Evolutionary conservation across 768 basidiomycete species (phyloP), one percentile per base, ranked within the genome.

Genomic region (Crepidotus variabilis): DNA sequence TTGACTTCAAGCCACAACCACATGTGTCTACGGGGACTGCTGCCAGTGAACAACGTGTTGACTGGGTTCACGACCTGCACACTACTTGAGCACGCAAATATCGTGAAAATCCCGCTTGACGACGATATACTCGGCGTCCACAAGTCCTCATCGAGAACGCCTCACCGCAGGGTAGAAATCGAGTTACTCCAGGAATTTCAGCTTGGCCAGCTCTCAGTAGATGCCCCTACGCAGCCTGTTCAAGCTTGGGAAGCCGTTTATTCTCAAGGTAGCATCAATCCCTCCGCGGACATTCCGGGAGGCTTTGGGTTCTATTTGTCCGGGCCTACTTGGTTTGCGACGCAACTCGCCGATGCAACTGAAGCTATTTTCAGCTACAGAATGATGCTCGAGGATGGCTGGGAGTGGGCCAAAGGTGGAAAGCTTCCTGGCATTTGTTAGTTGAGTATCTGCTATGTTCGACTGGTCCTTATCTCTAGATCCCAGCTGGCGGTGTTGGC

Each of bases 341-440:
- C 69, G 2, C 60, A 54, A 2, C 63, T 85, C 48, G 65, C 67
- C 16, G 63, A 69, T 0, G 82, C 82, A 13, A 76, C 67, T 16
- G 85, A 91, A 56, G 83, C 81, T 2, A 59, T 84, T 0, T 73
- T 88, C 63, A 78, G 83, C 57, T 92, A 90, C 64, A 78, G 83
- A 1, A 77, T 88, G 66, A 83, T 84, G 78, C 78, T 90, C 49
- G 69, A 84, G 56, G 65, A 72, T 0, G 84, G 74, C 1, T 90
- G 85, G 79, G 78, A 82, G 35, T 90, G 83, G 78, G 76, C 72
- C n/a, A 85, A 84, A 62, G 89, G 89, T 24, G 89, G 89, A 1
- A 92, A 92, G 64, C 72, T 90, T 14, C 88, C 89, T 32, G 89
- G 89, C 10, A 69, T 87, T 14, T 87, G 85, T 84, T 59, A 63